Evolutionary conservation across 768 basidiomycete species (phyloP), one percentile per base, ranked within the genome.

Genomic region (Collybiopsis luxurians): DNA sequence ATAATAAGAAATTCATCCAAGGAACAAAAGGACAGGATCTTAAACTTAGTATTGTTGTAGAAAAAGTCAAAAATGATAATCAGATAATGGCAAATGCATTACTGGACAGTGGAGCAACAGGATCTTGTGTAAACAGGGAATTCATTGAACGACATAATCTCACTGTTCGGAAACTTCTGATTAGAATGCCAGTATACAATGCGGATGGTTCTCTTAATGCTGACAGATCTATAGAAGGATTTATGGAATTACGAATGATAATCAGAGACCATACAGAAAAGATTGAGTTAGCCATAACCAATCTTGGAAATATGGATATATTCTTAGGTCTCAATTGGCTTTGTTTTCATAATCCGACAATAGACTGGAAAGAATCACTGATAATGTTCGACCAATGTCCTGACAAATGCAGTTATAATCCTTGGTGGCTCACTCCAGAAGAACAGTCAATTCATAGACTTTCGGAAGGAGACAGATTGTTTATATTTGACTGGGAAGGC

Each of bases 301-400:
- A 61, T 24, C 24, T 53, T 2, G 43, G 57, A 3, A 58, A 56
- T 3, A 36, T 21, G 9, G 56, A 58, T 2, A 21, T 60, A 1
- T 62, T 62, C 19, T n/a, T 62, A 0, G 61, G 59, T 0, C 28
- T 59, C 13, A 55, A 62, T 4, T 56, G 45, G 54, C 45, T 52
- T 2, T 23, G 45, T 13, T 43, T 49, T 0, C 54, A 56, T n/a
- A 56, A 56, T n/a, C n/a, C n/a, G n/a, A n/a, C n/a, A n/a, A n/a
- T n/a, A n/a, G n/a, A 55, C 31, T 55, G 53, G 24, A 23, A 15
- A 1, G 28, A 36, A 4, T 43, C 43, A 2, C 4, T 12, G 2
- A 12, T 56, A 2, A 47, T 24, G 17, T 56, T 56, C 15, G 31
- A 56, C 19, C n/a, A 15, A 2, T 56, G 54, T 21, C 54, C 54